A percentile compares a stretch with the other conserved stretches of the same genome.
phyloP scores from a whole-genome alignment of 106 monocot genomes.

The Dendrobium catenatum region DNA sequence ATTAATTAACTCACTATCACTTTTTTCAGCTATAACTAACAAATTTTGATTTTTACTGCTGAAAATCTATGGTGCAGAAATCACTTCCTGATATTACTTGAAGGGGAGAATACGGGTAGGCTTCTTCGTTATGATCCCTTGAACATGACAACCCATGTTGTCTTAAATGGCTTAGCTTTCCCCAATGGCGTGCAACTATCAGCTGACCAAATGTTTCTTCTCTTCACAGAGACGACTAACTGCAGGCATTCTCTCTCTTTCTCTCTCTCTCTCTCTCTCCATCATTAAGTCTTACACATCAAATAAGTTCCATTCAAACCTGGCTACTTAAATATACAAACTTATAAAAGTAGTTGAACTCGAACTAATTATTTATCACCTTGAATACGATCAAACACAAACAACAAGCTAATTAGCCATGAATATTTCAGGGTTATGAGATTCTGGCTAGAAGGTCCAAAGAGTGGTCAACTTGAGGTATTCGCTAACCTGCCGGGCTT shows the following conservation, averaged over 20 bases:
- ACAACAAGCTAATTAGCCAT: neutral
- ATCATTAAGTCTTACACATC: too few species aligned
- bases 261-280: neutral
- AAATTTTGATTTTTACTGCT: too few species aligned
- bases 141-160: constrained; percentile 48
- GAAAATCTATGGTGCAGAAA: constrained; percentile 26
- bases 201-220: constrained; percentile 65
- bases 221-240: constrained; percentile 80
- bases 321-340: too few species aligned
- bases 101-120: constrained; percentile 82
- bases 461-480: constrained; percentile 36
- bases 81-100: constrained; percentile 62
- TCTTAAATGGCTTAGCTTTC: constrained; percentile 64
- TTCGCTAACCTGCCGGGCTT: constrained; percentile 85
- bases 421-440: constrained; percentile 56
- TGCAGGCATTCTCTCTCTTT: constrained; percentile 38
- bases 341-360: too few species aligned
- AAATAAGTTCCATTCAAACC: too few species aligned
- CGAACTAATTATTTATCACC: too few species aligned
- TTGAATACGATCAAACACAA: too few species aligned
- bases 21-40: neutral
- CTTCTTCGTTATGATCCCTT: constrained; percentile 73
- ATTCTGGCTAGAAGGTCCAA: constrained; percentile 69
- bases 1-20: neutral
- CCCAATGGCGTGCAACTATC: constrained; percentile 92